Evolutionary conservation across 495 filamentous ascomycete species (phyloP), one percentile per base, ranked within the genome.

Genomic region (Penicillium salamii): DNA sequence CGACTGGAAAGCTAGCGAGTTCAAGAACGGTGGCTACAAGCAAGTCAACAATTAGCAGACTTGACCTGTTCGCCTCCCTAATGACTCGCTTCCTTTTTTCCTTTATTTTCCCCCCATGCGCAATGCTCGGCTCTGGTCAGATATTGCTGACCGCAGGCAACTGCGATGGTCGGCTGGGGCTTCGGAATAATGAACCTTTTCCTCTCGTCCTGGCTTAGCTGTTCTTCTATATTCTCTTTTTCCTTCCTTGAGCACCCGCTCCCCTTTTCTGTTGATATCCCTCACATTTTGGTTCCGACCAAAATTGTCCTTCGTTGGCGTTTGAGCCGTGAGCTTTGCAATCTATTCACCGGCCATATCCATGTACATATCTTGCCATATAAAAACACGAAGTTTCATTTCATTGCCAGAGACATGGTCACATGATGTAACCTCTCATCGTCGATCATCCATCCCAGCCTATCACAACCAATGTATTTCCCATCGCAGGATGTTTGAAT

Each of bases 1-100:
- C 12, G 62, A 66, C 20, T 74, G 70, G 70, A 65, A 54, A 29
- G 39, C 7, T 3, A 69, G 50, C 45, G 67, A 73, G 53, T 72
- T 65, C 63, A 63, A 50, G 24, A 35, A 66, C 53, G 58, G 56
- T 15, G 69, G 71, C 55, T 74, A 74, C 42, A 57, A 53, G 15
- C 63, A 62, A 38, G 66, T 73, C n/a, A 43, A 46, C 49, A 55
- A 31, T 37, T 71, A 69, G 50, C 23, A 1, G 17, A 29, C 32
- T 50, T 40, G 28, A 24, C 43, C 7, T 24, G 29, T 26, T 18
- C 23, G 46, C 38, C 37, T 19, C 19, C 23, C 26, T 54, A 32
- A 55, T 41, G 51, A 63, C 50, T 29, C 15, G 39, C 51, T 37
- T 43, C 28, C 33, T 29, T 29, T 52, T 26, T 32, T 23, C 12